A percentile compares a stretch with the other conserved stretches of the same genome.
Conservation (phyloP, 164 flowering plant genomes). For the Annona squamosa region DNA sequence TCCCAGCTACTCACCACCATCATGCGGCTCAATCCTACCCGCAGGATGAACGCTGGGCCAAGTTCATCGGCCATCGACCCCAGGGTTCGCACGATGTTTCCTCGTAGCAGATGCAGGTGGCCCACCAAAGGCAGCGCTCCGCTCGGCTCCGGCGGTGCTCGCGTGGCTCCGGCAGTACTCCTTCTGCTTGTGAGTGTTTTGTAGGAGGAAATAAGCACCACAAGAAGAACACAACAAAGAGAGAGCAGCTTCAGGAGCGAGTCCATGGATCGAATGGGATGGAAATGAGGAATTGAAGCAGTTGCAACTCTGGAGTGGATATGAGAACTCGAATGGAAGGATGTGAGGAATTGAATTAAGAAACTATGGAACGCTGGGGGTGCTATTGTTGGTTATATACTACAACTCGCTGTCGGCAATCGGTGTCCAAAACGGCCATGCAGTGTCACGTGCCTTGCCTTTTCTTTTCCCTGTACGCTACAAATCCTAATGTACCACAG, state of each 20-base stretch:
- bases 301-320: too few species aligned
- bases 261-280: neutral
- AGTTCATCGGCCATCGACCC: conserved; percentile 17
- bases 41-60: conserved; percentile 14
- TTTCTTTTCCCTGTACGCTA: too few species aligned
- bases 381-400: too few species aligned
- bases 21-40: conserved; percentile 9
- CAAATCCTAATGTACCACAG: too few species aligned
- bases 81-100: neutral
- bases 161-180: neutral
- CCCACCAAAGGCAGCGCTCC: conserved; percentile 18
- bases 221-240: neutral
- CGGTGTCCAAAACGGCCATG: too few species aligned
- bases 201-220: neutral
- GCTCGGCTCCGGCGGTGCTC: conserved; percentile 10
- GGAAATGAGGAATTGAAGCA: neutral
- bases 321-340: too few species aligned
- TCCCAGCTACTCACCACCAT: conserved; percentile 16
- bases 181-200: neutral
- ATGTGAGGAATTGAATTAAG: too few species aligned
- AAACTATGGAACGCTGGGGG: too few species aligned
- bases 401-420: too few species aligned
- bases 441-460: too few species aligned
- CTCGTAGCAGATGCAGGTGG: conserved; percentile 14
- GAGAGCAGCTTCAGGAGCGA: neutral